Base-by-base conservation (phyloP, 208 protist genomes). In the Wallacemonas sp. region DNA sequence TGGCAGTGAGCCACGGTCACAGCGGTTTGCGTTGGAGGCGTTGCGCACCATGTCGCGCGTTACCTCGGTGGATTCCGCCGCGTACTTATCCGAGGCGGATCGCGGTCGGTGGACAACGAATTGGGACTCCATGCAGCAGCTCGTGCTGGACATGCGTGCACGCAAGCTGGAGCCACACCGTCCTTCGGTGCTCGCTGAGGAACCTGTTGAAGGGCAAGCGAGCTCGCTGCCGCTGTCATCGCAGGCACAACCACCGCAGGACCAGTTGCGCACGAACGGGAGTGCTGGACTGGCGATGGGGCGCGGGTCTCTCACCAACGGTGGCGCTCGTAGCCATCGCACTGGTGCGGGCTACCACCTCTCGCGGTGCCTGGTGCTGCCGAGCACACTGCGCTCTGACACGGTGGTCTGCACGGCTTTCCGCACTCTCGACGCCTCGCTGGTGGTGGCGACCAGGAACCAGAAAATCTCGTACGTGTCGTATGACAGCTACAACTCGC, bases 11-110 rank as follows among this genome's bases (percentile, higher is more conserved):
- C 89, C 90, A 21, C 77, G 82, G 54, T 92, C 86, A 3, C 67
- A 84, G 64, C 86, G 90, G 22, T 86, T 96, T 42, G 84, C 73
- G 30, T 75, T 74, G 15, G 84, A 96, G 75, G 77, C 84, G 31
- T 54, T 90, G 58, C 82, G 85, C 51, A 93, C 78, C 49, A 96
- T 96, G 90, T 86, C 84, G 17, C 75, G 74, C 55, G 84, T 95
- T 22, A 75, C 80, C 22, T 92, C 83, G 31, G 67, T 77, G 12
- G 75, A 82, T 24, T 84, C 80, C n/a, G 72, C 77, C 0, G 45
- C 80, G 53, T 82, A 79, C 79, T 58, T 79, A 44, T 87, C 87
- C 6, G 88, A 94, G 76, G 82, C 84, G 2, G 88, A 94, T 54
- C 82, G 88, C 62, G 76, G 79, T 4, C 85, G 85, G 2, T 71